Conservation (phyloP, 768 basidiomycete species). For the Zangia roseola region DNA sequence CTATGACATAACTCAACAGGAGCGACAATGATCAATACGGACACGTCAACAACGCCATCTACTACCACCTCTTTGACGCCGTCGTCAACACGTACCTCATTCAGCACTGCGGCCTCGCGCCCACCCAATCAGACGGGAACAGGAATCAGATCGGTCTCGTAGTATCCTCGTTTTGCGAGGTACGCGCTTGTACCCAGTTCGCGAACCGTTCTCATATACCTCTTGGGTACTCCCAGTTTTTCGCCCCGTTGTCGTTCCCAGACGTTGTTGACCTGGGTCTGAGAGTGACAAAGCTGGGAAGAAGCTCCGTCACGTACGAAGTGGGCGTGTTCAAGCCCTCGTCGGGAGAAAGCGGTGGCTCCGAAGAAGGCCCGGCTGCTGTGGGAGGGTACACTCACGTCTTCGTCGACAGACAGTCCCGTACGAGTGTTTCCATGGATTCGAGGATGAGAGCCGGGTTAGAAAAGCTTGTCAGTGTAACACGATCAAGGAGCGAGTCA, state of each 20-base stretch:
- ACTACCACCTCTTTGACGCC: slow-evolving; percentile 82
- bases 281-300: slow-evolving; percentile 64
- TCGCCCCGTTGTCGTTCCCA: slow-evolving; percentile 72
- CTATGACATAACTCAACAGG: slow-evolving; percentile 40
- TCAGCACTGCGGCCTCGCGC: slow-evolving; percentile 55
- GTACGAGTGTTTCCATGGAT: slow-evolving; percentile 55
- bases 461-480: slow-evolving; percentile 6
- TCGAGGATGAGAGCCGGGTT: slow-evolving; percentile 46
- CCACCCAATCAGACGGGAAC: slow-evolving; percentile 27
- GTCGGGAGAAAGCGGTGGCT: not conserved
- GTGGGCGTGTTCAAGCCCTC: slow-evolving; percentile 66
- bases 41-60: slow-evolving; percentile 79
- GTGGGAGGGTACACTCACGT: slow-evolving; percentile 75
- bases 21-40: slow-evolving; percentile 86
- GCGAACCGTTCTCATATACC: not conserved
- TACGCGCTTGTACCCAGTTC: slow-evolving; percentile 29
- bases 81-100: slow-evolving; percentile 80
- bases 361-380: slow-evolving; percentile 32
- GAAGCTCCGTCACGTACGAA: slow-evolving; percentile 77
- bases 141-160: slow-evolving; percentile 66
- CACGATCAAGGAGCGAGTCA: not conserved
- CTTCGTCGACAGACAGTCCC: slow-evolving; percentile 63
- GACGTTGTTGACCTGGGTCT: slow-evolving; percentile 68
- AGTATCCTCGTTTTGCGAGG: slow-evolving; percentile 73
- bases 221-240: slow-evolving; percentile 48